These are phyloP conservation scores for Hirschfeldia incana DNA, from an alignment of 345 rosid genomes.

Conservation along the genomic window DNA sequence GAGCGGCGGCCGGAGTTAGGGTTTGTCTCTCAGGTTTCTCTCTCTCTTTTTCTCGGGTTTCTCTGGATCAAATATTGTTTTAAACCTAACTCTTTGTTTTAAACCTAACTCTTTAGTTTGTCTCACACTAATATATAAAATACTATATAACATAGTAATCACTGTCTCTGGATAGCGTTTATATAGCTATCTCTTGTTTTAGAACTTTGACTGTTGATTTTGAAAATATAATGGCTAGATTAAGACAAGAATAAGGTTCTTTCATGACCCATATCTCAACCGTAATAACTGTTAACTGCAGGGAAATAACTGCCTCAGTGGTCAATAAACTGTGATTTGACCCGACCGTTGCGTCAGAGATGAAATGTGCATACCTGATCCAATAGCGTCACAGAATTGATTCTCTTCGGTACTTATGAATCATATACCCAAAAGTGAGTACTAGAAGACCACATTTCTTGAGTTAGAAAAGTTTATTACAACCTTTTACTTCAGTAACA, in stretches of 20 bases:
- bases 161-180: background rate
- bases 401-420: background rate
- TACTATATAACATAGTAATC: background rate
- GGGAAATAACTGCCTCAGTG: background rate
- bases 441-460: no score
- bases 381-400: constrained; percentile 6
- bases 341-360: constrained; percentile 35
- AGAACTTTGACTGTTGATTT: background rate
- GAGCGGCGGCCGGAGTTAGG: no score
- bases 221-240: background rate
- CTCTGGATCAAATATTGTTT: no score
- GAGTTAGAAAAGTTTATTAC: no score
- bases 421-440: no score
- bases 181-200: background rate
- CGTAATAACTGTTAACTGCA: constrained; percentile 32
- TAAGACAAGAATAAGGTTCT: constrained; percentile 8
- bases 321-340: constrained; percentile 37
- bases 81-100: constrained; percentile 6
- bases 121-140: constrained; percentile 8
- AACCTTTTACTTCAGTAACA: no score
- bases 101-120: constrained; percentile 33
- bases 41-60: no score
- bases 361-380: constrained; percentile 7
- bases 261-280: constrained; percentile 16
- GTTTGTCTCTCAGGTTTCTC: no score